Conservation (phyloP, 441 rosid genomes). For the Gossypium trilobum region DNA sequence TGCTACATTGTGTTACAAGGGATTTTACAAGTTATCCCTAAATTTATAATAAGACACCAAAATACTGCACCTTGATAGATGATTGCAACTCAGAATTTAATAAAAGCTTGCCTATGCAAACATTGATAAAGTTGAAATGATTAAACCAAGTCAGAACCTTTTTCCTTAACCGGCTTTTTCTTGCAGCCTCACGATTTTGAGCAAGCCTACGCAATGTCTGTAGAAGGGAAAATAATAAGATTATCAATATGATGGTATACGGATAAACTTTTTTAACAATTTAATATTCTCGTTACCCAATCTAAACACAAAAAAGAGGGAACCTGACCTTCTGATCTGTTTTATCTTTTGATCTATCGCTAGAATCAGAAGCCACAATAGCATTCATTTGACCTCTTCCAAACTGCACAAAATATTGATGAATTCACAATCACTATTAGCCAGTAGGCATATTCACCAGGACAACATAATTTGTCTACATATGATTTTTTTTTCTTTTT, state of each 20-base stretch:
- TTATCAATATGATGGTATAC: neutral
- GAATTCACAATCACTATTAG: neutral
- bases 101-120: slow-evolving; percentile 4
- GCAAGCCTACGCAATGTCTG: slow-evolving; percentile 70
- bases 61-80: neutral
- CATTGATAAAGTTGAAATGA: neutral
- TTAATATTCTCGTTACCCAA: neutral
- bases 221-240: neutral
- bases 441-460: neutral
- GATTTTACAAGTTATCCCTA: neutral
- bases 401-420: slow-evolving; percentile 34
- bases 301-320: neutral
- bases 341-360: slow-evolving; percentile 76
- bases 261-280: neutral
- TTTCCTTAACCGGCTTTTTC: slow-evolving; percentile 69
- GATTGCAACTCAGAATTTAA: neutral
- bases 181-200: slow-evolving; percentile 84
- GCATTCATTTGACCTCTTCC: slow-evolving; percentile 43
- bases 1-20: neutral
- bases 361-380: slow-evolving; percentile 55
- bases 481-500: neutral
- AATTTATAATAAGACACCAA: neutral
- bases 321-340: slow-evolving; percentile 54
- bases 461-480: neutral
- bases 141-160: slow-evolving; percentile 30